Base-by-base conservation (phyloP, 2,329 filamentous ascomycete species). In the Colletotrichum paranaense region DNA sequence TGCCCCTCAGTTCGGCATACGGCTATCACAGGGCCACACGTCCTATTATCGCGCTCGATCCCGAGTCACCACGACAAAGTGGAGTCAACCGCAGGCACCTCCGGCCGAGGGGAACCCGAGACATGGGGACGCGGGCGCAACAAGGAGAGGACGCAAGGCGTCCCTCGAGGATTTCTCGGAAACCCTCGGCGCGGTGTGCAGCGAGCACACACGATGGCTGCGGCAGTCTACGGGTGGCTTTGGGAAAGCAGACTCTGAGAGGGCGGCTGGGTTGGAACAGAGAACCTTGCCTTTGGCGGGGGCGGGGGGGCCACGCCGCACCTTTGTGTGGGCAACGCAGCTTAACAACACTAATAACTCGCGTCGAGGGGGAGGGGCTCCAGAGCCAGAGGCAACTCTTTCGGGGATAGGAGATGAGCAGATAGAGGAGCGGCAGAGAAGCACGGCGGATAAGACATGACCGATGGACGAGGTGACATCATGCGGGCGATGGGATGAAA, bases 41-140 rank as follows among this genome's bases (percentile, higher is more conserved):
- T 62, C 63, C 64, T 68, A 67, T 72, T 57, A 68, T 59, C 60
- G 64, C 65, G 62, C 32, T 24, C 69, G 49, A 67, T 69, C 60
- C 73, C 67, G 68, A 72, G 68, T 74, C 57, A 67, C 66, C 55
- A 73, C 57, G 63, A 74, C 52, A 71, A 70, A 68, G 55, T 67
- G 62, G 62, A 58, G 62, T 38, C 52, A 24, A 62, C 60, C 62
- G 58, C 26, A 74, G 62, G 73, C 73, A 76, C 68, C 56, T 68
- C 77, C 78, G 78, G 78, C 76, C 78, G 77, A 79, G 77, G 74
- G 78, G 77, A 78, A 78, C 74, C 74, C 74, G 74, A 75, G 74
- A 69, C 65, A 74, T 60, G 72, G 60, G 68, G 67, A 69, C 28
- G 22, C 58, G 24, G 56, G 56, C 22, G 58, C 49, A 60, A 49